Percentiles rank a stretch among this genome's conserved stretches.
Evolutionary conservation across 2,329 filamentous ascomycete species (phyloP).

Genomic region (Tolypocladium endophyticum): DNA sequence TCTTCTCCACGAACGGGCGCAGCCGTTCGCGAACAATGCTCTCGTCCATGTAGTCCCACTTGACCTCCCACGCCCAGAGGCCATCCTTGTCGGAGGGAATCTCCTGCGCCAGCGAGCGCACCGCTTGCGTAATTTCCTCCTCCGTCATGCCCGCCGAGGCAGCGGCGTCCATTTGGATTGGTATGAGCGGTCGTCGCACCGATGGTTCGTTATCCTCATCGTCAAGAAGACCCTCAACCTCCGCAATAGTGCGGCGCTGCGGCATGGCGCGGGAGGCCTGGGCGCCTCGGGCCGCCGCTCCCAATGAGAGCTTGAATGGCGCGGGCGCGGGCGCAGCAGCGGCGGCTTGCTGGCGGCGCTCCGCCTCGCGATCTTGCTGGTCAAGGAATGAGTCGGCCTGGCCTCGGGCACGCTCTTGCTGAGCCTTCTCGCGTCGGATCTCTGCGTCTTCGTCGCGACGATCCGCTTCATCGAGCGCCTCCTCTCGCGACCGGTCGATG

Average conservation of each 20-base stretch:
- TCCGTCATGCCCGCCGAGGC: constrained; percentile 60
- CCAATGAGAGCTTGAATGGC: constrained; percentile 86
- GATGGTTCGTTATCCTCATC: constrained; percentile 77
- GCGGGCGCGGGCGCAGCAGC: constrained; percentile 45
- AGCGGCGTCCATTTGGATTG: constrained; percentile 69
- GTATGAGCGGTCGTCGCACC: constrained; percentile 65
- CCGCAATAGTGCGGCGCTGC: constrained; percentile 71
- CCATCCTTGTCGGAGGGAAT: constrained; percentile 81
- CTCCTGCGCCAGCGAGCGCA: constrained; percentile 72
- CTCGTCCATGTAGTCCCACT: constrained; percentile 86
- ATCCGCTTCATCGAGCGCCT: constrained; percentile 70
- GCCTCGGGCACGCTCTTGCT: constrained; percentile 68
- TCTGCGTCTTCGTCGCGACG: constrained; percentile 70
- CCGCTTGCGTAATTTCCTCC: constrained; percentile 76
- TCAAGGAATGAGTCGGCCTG: constrained; percentile 89
- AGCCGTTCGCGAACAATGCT: constrained; percentile 74
- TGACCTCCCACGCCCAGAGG: constrained; percentile 84
- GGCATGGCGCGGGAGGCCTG: constrained; percentile 45
- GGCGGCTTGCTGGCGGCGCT: constrained; percentile 26
- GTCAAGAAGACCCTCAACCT: constrained; percentile 88
- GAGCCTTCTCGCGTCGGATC: constrained; percentile 53
- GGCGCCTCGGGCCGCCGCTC: constrained; percentile 70
- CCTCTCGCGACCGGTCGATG: constrained; percentile 62
- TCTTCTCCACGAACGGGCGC: constrained; percentile 92
- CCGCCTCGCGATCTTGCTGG: constrained; percentile 69